Conservation (phyloP, 345 rosid genomes). For the Combretum micranthum region DNA sequence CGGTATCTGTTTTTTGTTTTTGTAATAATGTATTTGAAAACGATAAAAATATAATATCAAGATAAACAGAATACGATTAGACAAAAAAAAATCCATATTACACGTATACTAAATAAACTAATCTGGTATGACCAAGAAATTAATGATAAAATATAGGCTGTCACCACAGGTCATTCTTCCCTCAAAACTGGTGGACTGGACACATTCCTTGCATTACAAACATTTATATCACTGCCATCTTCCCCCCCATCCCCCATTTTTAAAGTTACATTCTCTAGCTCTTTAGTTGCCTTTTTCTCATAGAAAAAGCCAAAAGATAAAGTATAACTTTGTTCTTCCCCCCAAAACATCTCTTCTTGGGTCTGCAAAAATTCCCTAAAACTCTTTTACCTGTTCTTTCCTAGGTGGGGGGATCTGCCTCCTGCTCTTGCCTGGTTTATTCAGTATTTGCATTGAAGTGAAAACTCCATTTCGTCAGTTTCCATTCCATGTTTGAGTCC, state of each 20-base stretch:
- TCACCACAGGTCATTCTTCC: conserved; percentile 34
- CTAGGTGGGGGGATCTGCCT: neutral
- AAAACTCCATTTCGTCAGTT: too few species aligned
- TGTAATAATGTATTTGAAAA: too few species aligned
- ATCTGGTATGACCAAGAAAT: too few species aligned
- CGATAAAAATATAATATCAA: too few species aligned
- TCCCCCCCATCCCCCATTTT: conserved; percentile 12
- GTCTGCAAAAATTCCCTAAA: conserved; percentile 20
- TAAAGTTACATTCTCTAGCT: conserved; percentile 8
- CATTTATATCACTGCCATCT: conserved; percentile 3
- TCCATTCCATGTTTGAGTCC: too few species aligned
- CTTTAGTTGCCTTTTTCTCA: conserved; percentile 25
- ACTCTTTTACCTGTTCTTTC: neutral
- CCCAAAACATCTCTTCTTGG: conserved; percentile 32
- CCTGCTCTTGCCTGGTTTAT: neutral
- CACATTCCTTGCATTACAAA: conserved; percentile 7
- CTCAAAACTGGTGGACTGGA: conserved; percentile 11
- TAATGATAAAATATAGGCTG: conserved; percentile 7
- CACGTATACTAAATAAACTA: too few species aligned
- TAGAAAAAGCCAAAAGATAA: conserved; percentile 46
- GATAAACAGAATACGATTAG: too few species aligned
- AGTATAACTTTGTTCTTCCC: conserved; percentile 26
- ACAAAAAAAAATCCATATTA: too few species aligned
- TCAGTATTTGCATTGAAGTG: too few species aligned
- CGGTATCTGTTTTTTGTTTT: too few species aligned